Conservation (phyloP, 108 stramenopile genomes). For the Nannochloropsis granulata region DNA sequence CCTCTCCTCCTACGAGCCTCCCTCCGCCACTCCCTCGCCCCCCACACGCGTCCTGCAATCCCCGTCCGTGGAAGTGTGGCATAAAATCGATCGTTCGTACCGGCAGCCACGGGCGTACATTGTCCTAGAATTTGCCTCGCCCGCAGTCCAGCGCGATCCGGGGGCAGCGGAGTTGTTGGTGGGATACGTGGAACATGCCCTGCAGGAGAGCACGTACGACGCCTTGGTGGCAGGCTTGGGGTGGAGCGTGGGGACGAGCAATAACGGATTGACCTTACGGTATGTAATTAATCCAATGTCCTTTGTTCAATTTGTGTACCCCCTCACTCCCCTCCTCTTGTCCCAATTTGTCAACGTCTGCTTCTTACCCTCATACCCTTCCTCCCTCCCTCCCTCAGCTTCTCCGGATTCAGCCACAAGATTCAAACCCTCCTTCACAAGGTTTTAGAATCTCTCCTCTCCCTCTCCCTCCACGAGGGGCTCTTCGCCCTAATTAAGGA, state of each 20-base stretch:
- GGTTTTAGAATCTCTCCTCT: constrained; percentile 36
- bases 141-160: neutral
- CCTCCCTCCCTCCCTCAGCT: constrained; percentile 4
- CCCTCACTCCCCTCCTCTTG: neutral
- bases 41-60: neutral
- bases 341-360: neutral
- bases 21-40: neutral
- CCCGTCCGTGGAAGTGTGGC: constrained; percentile 7
- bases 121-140: neutral
- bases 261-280: neutral
- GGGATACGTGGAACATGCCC: neutral
- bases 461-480: constrained; percentile 2
- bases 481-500: constrained; percentile 42
- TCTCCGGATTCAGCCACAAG: constrained; percentile 65
- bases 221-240: constrained; percentile 10
- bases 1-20: neutral
- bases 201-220: constrained; percentile 20
- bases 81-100: constrained; percentile 6
- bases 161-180: neutral
- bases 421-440: constrained; percentile 43
- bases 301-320: no score
- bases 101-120: constrained; percentile 7
- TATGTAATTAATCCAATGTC: neutral
- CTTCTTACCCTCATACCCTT: neutral
- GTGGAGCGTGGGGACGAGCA: neutral